phyloP scores from a whole-genome alignment of 2,329 filamentous ascomycete genomes.

The Raffaelea albimanens region DNA sequence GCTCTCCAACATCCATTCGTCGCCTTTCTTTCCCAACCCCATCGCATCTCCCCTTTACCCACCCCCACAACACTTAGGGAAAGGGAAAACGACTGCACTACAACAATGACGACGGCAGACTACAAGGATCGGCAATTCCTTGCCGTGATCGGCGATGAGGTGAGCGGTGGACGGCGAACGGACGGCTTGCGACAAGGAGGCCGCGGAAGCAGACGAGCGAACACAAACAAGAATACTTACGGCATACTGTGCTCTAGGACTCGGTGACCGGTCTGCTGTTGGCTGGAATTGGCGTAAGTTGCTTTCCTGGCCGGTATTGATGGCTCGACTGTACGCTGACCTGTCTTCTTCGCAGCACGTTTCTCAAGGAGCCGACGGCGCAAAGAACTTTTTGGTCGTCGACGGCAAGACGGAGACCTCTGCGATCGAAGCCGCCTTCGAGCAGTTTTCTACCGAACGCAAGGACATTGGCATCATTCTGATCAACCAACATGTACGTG shows the following conservation, averaged over 20 bases:
- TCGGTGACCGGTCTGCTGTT: conserved; percentile 93
- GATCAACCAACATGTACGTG: conserved; percentile 90
- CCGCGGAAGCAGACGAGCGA: not conserved
- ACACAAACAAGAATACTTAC: conserved; percentile 10
- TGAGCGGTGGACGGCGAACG: conserved; percentile 32
- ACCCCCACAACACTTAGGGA: not conserved
- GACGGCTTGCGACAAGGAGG: no score
- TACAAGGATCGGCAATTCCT: conserved; percentile 89
- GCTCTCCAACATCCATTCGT: no score
- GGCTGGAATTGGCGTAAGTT: conserved; percentile 78
- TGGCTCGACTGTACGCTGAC: not conserved
- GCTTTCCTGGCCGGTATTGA: not conserved
- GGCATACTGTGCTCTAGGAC: conserved; percentile 46
- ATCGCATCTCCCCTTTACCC: not conserved
- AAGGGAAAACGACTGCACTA: not conserved
- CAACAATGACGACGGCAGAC: conserved; percentile 33
- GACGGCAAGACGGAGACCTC: conserved; percentile 85
- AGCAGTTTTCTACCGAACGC: conserved; percentile 75
- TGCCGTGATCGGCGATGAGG: conserved; percentile 96
- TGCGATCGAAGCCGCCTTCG: conserved; percentile 82
- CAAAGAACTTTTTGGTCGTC: conserved; percentile 98
- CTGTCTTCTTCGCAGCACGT: conserved; percentile 59
- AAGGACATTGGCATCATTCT: conserved; percentile 96
- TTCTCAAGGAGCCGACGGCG: conserved; percentile 73
- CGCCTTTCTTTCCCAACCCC: not conserved